Evolutionary conservation across 805 yeast species (phyloP).

Genomic region (Wickerhamiella bombiphila): DNA sequence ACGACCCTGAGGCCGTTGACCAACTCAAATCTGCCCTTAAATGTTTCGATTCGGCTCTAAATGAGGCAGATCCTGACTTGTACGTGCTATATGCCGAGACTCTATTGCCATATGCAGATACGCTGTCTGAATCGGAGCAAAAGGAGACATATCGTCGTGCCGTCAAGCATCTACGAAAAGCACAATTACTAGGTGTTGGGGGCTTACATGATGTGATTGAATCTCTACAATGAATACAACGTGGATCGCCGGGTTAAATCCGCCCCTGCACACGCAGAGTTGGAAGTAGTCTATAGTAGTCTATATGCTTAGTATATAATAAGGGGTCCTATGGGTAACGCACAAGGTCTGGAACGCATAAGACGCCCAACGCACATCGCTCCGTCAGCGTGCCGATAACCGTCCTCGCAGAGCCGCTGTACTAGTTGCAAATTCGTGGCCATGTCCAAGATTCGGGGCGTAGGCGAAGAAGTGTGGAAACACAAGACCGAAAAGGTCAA

Average conservation of each 20-base stretch:
- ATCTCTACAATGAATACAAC: slow-evolving; percentile 18
- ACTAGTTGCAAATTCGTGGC: background rate
- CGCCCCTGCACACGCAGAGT: no score
- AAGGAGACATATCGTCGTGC: slow-evolving; percentile 54
- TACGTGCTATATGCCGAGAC: slow-evolving; percentile 85
- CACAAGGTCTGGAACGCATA: no score
- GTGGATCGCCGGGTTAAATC: no score
- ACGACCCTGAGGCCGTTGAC: slow-evolving; percentile 15
- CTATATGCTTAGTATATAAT: no score
- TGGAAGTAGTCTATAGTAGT: no score
- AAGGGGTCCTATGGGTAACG: no score
- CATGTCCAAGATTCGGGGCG: slow-evolving; percentile 22
- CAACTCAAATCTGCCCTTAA: slow-evolving; percentile 38
- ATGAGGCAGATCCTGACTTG: slow-evolving; percentile 59
- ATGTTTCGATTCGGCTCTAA: slow-evolving; percentile 44
- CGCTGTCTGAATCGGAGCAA: slow-evolving; percentile 58
- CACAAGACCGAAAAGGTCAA: slow-evolving; percentile 76
- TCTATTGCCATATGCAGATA: slow-evolving; percentile 60
- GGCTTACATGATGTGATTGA: slow-evolving; percentile 25
- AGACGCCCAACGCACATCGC: no score
- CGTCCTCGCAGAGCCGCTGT: no score
- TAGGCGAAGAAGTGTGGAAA: slow-evolving; percentile 89
- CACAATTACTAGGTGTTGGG: slow-evolving; percentile 25
- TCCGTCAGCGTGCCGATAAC: no score
- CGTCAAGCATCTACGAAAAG: slow-evolving; percentile 28